Conservation (phyloP, 2,329 filamentous ascomycete species). For the Penicillium crustosum region DNA sequence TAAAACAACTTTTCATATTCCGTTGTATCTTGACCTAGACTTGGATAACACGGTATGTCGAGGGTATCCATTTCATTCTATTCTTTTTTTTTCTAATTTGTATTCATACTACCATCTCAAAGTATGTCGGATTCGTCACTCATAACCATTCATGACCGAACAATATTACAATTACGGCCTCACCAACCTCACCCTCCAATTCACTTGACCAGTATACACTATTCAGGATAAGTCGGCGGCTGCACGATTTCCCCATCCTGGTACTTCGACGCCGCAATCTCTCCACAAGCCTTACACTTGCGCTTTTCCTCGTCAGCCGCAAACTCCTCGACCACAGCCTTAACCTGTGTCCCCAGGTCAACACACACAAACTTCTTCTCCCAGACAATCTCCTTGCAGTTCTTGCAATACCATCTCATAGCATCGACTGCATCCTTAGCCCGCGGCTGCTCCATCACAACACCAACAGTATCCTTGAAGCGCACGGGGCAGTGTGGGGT, state of each 20-base stretch:
- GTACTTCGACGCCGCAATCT: slow-evolving; percentile 61
- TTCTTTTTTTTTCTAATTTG: background rate
- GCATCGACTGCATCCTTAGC: slow-evolving; percentile 69
- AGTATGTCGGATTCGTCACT: slow-evolving; percentile 9
- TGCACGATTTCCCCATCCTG: slow-evolving; percentile 45
- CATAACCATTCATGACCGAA: slow-evolving; percentile 1
- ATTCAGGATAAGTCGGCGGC: slow-evolving; percentile 41
- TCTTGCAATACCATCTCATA: slow-evolving; percentile 86
- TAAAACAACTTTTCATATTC: background rate
- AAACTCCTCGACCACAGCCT: slow-evolving; percentile 82
- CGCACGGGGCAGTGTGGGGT: slow-evolving; percentile 95
- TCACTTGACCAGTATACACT: background rate
- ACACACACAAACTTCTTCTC: slow-evolving; percentile 86
- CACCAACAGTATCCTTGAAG: slow-evolving; percentile 88
- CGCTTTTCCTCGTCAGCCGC: slow-evolving; percentile 67
- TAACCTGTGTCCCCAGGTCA: slow-evolving; percentile 91
- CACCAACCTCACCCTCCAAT: background rate
- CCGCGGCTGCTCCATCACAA: slow-evolving; percentile 85
- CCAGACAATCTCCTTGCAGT: slow-evolving; percentile 71
- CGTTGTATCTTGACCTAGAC: background rate
- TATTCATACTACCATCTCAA: background rate
- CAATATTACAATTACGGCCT: background rate
- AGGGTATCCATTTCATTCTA: background rate
- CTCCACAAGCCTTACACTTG: slow-evolving; percentile 75
- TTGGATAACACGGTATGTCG: background rate